These are phyloP conservation scores for Brassica juncea DNA, from an alignment of 345 rosid genomes.

Conservation along the genomic window DNA sequence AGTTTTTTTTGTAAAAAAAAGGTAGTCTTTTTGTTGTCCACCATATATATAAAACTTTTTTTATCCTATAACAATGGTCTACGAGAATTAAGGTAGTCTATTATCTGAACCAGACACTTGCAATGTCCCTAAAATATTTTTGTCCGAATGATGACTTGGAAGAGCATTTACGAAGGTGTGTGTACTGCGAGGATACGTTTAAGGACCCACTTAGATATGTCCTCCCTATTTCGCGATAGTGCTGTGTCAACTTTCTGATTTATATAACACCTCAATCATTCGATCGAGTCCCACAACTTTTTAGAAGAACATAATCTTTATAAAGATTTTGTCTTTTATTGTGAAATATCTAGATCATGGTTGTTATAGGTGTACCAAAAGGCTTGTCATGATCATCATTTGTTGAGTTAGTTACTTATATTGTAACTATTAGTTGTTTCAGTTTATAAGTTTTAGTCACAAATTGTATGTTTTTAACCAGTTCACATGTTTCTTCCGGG, in stretches of 20 bases:
- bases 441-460: not conserved
- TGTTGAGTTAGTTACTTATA: not conserved
- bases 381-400: slow-evolving; percentile 7
- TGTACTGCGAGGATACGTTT: slow-evolving; percentile 30
- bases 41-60: not conserved
- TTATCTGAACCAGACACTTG: not conserved
- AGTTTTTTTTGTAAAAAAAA: not conserved
- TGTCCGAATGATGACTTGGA: slow-evolving; percentile 27
- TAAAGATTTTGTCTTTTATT: not conserved
- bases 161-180: slow-evolving; percentile 10
- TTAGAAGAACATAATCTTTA: not conserved
- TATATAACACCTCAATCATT: slow-evolving; percentile 11
- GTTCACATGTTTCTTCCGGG: not conserved
- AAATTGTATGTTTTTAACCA: not conserved
- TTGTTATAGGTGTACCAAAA: not conserved
- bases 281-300: slow-evolving; percentile 6
- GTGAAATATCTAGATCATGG: slow-evolving; percentile 6
- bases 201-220: slow-evolving; percentile 38
- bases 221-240: slow-evolving; percentile 21
- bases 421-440: not conserved
- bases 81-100: not conserved
- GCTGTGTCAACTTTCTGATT: slow-evolving; percentile 19
- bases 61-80: not conserved
- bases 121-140: slow-evolving; percentile 9
- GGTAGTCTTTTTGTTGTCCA: slow-evolving; percentile 5